These are phyloP conservation scores for Irineochytrium annulatum DNA, from an alignment of 192 early-diverging fungal species.

Conservation along the genomic window DNA sequence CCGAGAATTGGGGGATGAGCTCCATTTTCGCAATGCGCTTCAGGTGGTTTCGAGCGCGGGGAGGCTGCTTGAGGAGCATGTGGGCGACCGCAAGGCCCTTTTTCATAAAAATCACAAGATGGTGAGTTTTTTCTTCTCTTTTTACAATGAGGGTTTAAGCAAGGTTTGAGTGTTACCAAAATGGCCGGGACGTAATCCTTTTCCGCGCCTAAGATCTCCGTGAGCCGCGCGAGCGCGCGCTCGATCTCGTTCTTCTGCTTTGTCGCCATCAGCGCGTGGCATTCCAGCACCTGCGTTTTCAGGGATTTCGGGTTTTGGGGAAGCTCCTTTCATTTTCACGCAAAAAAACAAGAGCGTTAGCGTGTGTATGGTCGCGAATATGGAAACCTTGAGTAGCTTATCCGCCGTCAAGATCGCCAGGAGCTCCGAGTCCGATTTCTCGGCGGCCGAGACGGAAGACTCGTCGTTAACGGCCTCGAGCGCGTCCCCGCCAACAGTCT, in stretches of 20 bases:
- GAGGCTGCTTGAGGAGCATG: conserved; percentile 54
- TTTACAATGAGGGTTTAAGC: neutral
- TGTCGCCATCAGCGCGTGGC: conserved; percentile 45
- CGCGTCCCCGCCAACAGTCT: conserved; percentile 50
- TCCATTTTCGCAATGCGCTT: conserved; percentile 52
- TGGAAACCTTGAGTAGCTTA: conserved; percentile 47
- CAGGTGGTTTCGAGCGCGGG: conserved; percentile 50
- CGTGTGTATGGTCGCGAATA: neutral
- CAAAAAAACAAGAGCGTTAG: neutral
- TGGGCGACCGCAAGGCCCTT: conserved; percentile 45
- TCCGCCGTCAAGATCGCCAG: conserved; percentile 48
- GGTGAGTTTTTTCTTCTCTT: neutral
- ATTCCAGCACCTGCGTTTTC: conserved; percentile 41
- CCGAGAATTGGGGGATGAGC: conserved; percentile 35
- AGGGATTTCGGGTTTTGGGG: conserved; percentile 40
- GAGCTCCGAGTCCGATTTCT: conserved; percentile 41
- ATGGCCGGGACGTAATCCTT: conserved; percentile 50
- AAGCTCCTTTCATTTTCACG: conserved; percentile 34
- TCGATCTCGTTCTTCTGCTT: conserved; percentile 55
- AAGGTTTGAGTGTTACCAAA: conserved; percentile 21
- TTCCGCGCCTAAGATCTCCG: conserved; percentile 44
- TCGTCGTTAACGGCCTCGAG: conserved; percentile 33
- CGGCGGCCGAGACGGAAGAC: neutral
- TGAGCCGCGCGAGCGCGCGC: conserved; percentile 34
- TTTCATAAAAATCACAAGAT: too few species aligned